Percentiles rank a stretch among this genome's conserved stretches.
phyloP scores from a whole-genome alignment of 192 early-diverging fungal genomes.

The Podila verticillata region DNA sequence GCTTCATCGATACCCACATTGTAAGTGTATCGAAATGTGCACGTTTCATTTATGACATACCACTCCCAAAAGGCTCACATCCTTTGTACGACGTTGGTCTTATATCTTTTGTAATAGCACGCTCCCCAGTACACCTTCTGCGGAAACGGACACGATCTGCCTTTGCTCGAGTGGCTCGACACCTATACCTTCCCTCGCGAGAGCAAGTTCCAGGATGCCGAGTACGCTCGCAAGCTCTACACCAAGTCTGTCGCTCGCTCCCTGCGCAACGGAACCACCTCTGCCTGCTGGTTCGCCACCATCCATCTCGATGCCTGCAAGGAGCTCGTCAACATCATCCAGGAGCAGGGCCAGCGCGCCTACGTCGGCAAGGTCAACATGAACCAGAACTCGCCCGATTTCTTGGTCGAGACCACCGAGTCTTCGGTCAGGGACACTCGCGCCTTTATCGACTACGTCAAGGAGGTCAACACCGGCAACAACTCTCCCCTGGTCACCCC shows the following conservation, averaged over 20 bases:
- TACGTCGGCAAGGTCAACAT: conserved; percentile 97
- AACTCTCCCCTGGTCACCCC: conserved; percentile 69
- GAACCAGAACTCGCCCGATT: conserved; percentile 87
- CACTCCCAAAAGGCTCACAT: no score
- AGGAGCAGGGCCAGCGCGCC: conserved; percentile 87
- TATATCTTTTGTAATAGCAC: no score
- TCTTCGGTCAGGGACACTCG: conserved; percentile 73
- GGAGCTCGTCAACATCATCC: conserved; percentile 77
- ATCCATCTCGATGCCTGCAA: conserved; percentile 84
- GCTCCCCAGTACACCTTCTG: conserved; percentile 91
- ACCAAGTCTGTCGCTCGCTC: conserved; percentile 71
- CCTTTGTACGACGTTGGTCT: background rate
- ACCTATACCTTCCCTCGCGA: conserved; percentile 94
- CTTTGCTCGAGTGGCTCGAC: conserved; percentile 89
- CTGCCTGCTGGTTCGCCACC: conserved; percentile 92
- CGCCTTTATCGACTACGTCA: conserved; percentile 68
- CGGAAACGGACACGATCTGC: conserved; percentile 91
- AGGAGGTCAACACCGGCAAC: conserved; percentile 36
- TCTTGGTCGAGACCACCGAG: conserved; percentile 78
- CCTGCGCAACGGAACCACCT: conserved; percentile 87
- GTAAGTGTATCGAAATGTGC: conserved; percentile 42
- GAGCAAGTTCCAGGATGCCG: conserved; percentile 70
- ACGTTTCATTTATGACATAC: background rate
- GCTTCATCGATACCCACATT: conserved; percentile 93
- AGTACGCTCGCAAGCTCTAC: conserved; percentile 78